phyloP scores from a whole-genome alignment of 768 basidiomycete species.

The Saitozyma sp. region DNA sequence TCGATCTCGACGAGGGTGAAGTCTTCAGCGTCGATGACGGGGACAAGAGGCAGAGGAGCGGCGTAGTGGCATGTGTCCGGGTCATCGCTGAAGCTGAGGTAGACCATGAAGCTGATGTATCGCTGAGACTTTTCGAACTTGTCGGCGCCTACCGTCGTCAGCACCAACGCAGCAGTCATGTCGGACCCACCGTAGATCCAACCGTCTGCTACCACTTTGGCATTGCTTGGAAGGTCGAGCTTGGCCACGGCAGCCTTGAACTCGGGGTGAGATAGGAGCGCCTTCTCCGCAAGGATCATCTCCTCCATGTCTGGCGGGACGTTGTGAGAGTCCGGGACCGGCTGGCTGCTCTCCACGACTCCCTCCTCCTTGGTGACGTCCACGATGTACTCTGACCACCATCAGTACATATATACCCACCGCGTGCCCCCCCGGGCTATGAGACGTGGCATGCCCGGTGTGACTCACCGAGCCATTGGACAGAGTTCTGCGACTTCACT shows the following conservation, averaged over 20 bases:
- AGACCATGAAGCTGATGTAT: conserved; percentile 23
- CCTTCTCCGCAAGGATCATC: conserved; percentile 20
- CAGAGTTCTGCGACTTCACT: too few species aligned
- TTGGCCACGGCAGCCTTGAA: conserved; percentile 17
- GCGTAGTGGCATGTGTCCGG: conserved; percentile 27
- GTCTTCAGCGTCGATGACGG: conserved; percentile 12
- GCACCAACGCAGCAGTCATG: neutral
- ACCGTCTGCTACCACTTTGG: conserved; percentile 19
- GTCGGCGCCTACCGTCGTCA: conserved; percentile 1
- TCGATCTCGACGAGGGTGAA: conserved; percentile 38
- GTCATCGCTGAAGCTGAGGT: conserved; percentile 2
- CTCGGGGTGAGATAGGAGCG: conserved; percentile 14
- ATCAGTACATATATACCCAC: too few species aligned
- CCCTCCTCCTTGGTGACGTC: too few species aligned
- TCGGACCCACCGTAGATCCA: conserved; percentile 17
- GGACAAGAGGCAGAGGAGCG: conserved; percentile 16
- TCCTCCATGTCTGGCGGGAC: conserved; percentile 20
- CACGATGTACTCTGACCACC: too few species aligned
- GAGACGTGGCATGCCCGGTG: too few species aligned
- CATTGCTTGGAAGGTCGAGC: conserved; percentile 12
- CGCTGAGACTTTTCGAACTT: conserved; percentile 6
- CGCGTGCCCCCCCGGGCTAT: too few species aligned
- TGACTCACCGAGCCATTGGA: too few species aligned
- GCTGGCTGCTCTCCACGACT: too few species aligned
- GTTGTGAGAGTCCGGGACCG: conserved; percentile 1